Evolutionary conservation across 495 filamentous ascomycete species (phyloP).

Genomic region (Lasiosphaeris hirsuta): DNA sequence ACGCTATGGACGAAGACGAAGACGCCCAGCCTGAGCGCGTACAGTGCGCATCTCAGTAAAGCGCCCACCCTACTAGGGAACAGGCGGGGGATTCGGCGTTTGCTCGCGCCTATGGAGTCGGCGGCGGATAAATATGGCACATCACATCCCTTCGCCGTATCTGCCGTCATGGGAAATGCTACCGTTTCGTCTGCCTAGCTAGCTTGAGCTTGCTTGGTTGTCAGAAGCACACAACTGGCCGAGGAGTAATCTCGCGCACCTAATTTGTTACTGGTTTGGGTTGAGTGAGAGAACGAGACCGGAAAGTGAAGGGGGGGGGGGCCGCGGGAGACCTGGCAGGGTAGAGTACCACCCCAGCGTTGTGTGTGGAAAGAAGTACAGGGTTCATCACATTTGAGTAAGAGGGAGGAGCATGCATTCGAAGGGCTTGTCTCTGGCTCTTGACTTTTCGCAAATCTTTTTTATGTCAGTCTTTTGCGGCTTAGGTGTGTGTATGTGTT

Average conservation of each 20-base stretch:
- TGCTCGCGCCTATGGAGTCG: not conserved
- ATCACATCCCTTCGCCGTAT: no score
- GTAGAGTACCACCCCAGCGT: no score
- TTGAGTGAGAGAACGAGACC: no score
- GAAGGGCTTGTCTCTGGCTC: no score
- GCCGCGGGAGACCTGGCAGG: no score
- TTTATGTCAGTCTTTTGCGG: conserved; percentile 23
- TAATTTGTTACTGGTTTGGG: no score
- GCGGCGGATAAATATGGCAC: not conserved
- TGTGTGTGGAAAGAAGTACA: no score
- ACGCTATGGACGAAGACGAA: conserved; percentile 75
- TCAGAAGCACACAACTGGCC: not conserved
- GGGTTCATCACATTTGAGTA: no score
- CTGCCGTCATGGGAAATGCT: no score
- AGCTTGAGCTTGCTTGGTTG: not conserved
- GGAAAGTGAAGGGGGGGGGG: no score
- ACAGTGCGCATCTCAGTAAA: conserved; percentile 96
- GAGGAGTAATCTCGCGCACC: no score
- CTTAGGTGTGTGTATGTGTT: conserved; percentile 18
- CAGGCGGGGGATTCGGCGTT: conserved; percentile 1
- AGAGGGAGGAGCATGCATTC: not conserved
- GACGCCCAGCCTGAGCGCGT: conserved; percentile 85
- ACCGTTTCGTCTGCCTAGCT: no score
- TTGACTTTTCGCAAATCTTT: conserved; percentile 7
- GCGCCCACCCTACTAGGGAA: not conserved